Base-by-base conservation (phyloP, 768 basidiomycete species). In the Mycena maculata region DNA sequence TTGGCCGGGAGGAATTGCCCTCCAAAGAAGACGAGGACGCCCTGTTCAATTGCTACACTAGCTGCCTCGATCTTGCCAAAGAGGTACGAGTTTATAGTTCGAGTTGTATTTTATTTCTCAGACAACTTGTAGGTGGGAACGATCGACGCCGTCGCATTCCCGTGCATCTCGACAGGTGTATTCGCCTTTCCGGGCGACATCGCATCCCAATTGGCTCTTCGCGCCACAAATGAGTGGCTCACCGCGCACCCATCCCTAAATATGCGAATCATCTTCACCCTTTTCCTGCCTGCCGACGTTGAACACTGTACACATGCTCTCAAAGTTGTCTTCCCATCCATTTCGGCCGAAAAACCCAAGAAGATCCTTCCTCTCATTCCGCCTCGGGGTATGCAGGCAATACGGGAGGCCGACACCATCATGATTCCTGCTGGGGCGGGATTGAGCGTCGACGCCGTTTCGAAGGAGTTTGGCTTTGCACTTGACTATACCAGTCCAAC, bases 351-450 rank as follows among this genome's bases (percentile, higher is more conserved):
- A 9, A 23, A 36, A 11, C 18, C 36, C 3, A 61, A 50, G 28
- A 53, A 53, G n/a, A 18, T 52, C 22, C 38, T 52, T n/a, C 50
- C 60, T 4, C 36, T 45, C 13, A 39, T 61, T 23, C 60, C 50
- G 9, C 36, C 60, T 1, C 5, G 42, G 15, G 60, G 36, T 15
- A 28, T 61, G 2, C 20, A 61, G 38, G 49, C 38, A 15, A 61
- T 53, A 2, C 16, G 44, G 49, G 27, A 44, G 4, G 60, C 60
- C 13, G 60, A 61, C 60, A 36, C 27, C 2, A 53, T 61, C 49
- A 61, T 61, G 49, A 53, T 61, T 61, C 49, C 49, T 28, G 60
- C 60, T 30, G 60, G 60, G 12, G 49, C 60, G n/a, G 60, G 60
- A 20, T 36, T 61, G 39, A 61, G 60, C 16, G 59, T 31, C 9